Conservation (phyloP, 73 alveolate genomes). For the Stentor coeruleus region DNA sequence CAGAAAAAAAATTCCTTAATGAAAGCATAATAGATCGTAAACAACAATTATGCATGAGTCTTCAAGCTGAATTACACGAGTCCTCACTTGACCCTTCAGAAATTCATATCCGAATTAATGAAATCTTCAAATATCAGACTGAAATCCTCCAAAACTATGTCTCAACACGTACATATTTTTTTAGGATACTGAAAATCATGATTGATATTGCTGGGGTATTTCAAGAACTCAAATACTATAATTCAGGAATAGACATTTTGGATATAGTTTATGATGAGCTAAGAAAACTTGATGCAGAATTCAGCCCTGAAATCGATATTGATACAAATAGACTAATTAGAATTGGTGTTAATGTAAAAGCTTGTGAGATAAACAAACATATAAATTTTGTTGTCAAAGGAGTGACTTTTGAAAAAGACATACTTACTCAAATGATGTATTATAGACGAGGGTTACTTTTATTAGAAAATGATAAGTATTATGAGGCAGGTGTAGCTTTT, state of each 20-base stretch:
- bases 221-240: slow-evolving; percentile 1
- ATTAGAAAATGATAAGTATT: background rate
- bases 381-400: background rate
- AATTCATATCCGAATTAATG: background rate
- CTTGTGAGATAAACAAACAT: background rate
- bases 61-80: background rate
- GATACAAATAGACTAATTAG: background rate
- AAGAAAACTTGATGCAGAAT: background rate
- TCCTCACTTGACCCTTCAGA: background rate
- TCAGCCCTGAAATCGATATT: background rate
- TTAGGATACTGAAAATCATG: background rate
- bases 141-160: background rate
- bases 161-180: background rate
- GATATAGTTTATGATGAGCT: slow-evolving; percentile 17
- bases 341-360: slow-evolving; percentile 9
- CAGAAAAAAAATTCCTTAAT: background rate
- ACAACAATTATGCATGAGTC: slow-evolving; percentile 18
- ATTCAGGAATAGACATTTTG: slow-evolving; percentile 9
- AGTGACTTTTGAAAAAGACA: background rate
- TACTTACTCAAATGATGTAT: slow-evolving; percentile 1
- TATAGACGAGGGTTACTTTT: slow-evolving; percentile 11
- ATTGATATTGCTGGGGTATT: slow-evolving; percentile 7
- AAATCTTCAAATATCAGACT: background rate
- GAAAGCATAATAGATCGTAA: slow-evolving; percentile 2
- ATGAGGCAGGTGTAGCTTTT: background rate